Base-by-base conservation (phyloP, 2,329 filamentous ascomycete genomes). In the Colletotrichum zoysiae region DNA sequence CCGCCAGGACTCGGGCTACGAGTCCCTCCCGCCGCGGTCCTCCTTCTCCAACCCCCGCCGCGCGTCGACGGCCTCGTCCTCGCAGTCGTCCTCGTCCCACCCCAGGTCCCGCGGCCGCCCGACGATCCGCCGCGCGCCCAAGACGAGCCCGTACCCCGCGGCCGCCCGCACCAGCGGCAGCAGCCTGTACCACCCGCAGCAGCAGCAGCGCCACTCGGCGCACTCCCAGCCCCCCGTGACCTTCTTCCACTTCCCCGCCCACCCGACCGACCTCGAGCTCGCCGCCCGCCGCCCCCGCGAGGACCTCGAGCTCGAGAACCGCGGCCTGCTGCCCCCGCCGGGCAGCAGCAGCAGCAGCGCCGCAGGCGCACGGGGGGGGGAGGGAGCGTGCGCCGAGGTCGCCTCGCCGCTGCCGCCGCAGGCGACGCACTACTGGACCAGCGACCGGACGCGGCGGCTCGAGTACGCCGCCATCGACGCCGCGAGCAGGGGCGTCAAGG, bases 401-500 rank as follows among this genome's bases (percentile, higher is more conserved):
- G 69, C 26, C 26, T 26, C 79, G 2, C 81, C 82, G 44, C 79
- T 83, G 3, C 82, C 84, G 2, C 89, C 88, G 16, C 87, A 87
- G 5, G 91, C 90, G 3, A 88, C 88, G 1, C 88, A 91, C 77
- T 92, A 91, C 80, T 92, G 90, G 90, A 91, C 89, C 1, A 91
- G 88, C 76, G 88, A 91, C 77, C 84, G 84, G 65, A 91, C 89
- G 0, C 85, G 90, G 4, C 84, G 89, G 14, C 83, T 91, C 4
- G 90, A 92, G 81, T 92, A 92, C 75, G 90, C 89, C 0, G 90
- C 90, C 67, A 92, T 92, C 51, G 90, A 92, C 61, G 89, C 89
- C 0, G 89, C 89, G 2, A 87, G 85, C 46, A 84, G 84, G 1
- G 90, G 90, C 5, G 83, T 92, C 40, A 86, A 86, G 74, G 90